A percentile compares a stretch with the other conserved stretches of the same genome.
Conservation (phyloP, 208 protist genomes). For the Endotrypanum monterogeii region DNA sequence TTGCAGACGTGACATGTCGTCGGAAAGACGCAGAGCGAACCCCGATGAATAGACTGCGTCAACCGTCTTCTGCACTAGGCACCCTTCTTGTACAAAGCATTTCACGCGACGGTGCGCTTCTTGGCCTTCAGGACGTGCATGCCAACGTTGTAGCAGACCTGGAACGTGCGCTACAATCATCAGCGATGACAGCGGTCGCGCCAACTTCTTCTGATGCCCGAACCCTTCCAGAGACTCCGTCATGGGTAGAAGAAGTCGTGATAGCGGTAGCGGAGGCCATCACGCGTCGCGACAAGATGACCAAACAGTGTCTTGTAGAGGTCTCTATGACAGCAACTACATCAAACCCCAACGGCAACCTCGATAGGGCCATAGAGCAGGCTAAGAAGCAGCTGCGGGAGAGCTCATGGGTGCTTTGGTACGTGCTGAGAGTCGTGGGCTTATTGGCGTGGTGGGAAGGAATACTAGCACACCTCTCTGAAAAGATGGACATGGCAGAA, state of each 20-base stretch:
- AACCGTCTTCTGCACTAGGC: background rate
- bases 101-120: background rate
- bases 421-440: slow-evolving; percentile 19
- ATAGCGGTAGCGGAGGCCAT: background rate
- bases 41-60: background rate
- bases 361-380: background rate
- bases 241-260: slow-evolving; percentile 1
- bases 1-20: background rate
- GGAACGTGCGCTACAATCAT: background rate
- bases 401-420: slow-evolving; percentile 21
- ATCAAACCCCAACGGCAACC: background rate
- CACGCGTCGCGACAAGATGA: background rate
- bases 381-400: slow-evolving; percentile 14
- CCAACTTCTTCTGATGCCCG: background rate
- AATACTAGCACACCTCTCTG: background rate
- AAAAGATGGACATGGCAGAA: background rate
- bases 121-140: background rate
- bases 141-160: background rate
- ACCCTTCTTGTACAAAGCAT: background rate
- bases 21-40: background rate
- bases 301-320: background rate
- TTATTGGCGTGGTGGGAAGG: slow-evolving; percentile 21
- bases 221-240: background rate
- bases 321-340: background rate
- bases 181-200: no score